Evolutionary conservation across 2,329 filamentous ascomycete genomes (phyloP), one percentile per base, ranked within the genome.

Genomic region (Cytospora mali): DNA sequence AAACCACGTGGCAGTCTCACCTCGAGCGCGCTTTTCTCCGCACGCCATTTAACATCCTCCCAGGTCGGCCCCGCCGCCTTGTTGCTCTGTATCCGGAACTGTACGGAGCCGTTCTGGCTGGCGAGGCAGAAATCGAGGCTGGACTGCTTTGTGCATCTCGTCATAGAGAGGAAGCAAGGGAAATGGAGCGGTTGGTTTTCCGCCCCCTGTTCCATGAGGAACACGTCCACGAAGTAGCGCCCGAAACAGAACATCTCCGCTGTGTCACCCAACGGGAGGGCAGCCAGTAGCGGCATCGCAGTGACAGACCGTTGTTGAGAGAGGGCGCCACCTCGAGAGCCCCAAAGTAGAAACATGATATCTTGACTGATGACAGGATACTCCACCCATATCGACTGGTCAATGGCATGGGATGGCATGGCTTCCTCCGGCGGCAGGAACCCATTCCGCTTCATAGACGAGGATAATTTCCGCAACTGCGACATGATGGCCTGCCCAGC

Each of bases 371-470:
- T 83, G 11, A 81, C 77, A 0, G 92, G 91, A 69, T 96, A 95
- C 61, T 88, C 83, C 18, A 93, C 73, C 92, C 92, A 97, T 46
- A 96, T 89, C 0, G 85, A 86, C 59, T 91, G 91, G 71, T 97
- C 90, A 65, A 94, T 87, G 1, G 88, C 87, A 69, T 92, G 90
- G 1, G 89, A 89, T n/a, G 93, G 80, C 50, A 88, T 83, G 0
- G 85, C 79, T 54, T 88, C 85, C 59, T 88, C 83, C 0, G 88
- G 84, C 0, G 92, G 89, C 68, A 97, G 80, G 62, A 95, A 87
- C 25, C 88, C 86, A 70, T 96, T 96, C 58, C 91, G 83, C 73
- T 90, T 89, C 89, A 97, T 96, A 0, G 92, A 96, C 68, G 89
- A 84, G 5, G 90, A 80, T 46, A 97, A 75, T 65, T 93, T 91